Conservation (phyloP, 106 monocot species). For the Dendrobium nobile region DNA sequence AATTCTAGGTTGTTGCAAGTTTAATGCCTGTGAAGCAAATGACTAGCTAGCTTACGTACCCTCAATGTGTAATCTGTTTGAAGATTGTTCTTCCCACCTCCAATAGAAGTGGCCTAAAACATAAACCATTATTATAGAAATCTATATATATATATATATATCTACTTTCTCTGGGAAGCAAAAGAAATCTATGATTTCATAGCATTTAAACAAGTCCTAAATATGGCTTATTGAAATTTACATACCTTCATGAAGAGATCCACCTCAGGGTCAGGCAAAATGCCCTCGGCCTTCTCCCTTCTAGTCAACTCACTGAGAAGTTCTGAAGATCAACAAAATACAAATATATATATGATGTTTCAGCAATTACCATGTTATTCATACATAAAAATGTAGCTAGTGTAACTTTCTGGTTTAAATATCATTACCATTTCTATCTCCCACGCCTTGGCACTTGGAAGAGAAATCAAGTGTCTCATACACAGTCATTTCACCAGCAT, state of each 20-base stretch:
- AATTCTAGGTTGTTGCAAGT: background rate
- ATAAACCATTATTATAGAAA: background rate
- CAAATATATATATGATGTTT: background rate
- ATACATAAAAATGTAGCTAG: background rate
- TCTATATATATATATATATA: background rate
- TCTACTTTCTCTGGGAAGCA: background rate
- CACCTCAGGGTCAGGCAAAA: slow-evolving; percentile 66
- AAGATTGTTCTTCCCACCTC: slow-evolving; percentile 44
- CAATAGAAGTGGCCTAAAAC: slow-evolving; percentile 46
- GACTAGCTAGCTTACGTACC: slow-evolving; percentile 12
- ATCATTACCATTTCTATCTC: slow-evolving; percentile 53
- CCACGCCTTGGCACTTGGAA: slow-evolving; percentile 68
- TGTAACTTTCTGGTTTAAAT: background rate
- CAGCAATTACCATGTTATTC: background rate
- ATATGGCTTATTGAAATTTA: background rate
- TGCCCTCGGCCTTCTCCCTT: slow-evolving; percentile 68
- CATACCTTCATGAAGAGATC: slow-evolving; percentile 87
- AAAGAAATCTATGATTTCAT: background rate
- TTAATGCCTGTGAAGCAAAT: background rate
- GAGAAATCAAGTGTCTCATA: slow-evolving; percentile 81
- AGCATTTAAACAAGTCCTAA: background rate
- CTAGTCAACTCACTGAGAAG: slow-evolving; percentile 53
- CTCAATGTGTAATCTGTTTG: slow-evolving; percentile 56
- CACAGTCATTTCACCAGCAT: slow-evolving; percentile 78
- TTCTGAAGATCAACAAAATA: slow-evolving; percentile 16